Base-by-base conservation (phyloP, 164 flowering plant species). In the Pachysandra terminalis region DNA sequence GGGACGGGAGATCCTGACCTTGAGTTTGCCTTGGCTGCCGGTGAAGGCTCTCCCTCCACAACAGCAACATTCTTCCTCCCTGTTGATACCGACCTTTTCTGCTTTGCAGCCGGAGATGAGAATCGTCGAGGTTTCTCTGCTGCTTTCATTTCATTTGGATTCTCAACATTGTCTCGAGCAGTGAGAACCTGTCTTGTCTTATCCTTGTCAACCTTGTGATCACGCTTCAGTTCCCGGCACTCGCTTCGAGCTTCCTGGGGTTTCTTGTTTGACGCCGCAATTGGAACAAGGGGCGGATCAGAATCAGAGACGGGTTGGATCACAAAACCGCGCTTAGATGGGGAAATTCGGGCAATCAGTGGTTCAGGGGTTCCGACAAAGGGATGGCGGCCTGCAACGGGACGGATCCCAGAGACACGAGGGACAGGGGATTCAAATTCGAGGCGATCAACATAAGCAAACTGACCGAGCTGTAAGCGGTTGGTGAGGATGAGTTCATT, bases 401-500 rank as follows among this genome's bases (percentile, higher is more conserved):
- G 94, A 23, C 93, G 90, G 69, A 92, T 68, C 1, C 92, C 91
- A 49, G 69, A 61, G 16, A 81, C 89, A 0, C 80, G 77, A 0
- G 99, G 99, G 2, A 95, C 80, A 1, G 97, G 93, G 26, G 87
- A 81, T 25, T 82, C 86, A 52, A 87, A 76, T 0, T 78, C 68
- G 73, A 95, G 75, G 59, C 89, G 84, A 25, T 95, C 96, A 24
- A 92, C 80, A 67, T 92, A 84, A 57, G 80, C 82, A 63, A 95
- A 89, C 74, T 92, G 98, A 19, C 98, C 98, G 19, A 92, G 89
- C 72, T 90, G 98, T 53, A 95, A 77, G 26, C 90, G 87, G 70
- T 95, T 92, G 72, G 90, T 66, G 77, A 95, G 89, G 62, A 95
- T 84, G 69, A 91, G 89, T n/a, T 90, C 94, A 68, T 72, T 80